phyloP scores from a whole-genome alignment of 768 basidiomycete species.

The Kwoniella sp. region DNA sequence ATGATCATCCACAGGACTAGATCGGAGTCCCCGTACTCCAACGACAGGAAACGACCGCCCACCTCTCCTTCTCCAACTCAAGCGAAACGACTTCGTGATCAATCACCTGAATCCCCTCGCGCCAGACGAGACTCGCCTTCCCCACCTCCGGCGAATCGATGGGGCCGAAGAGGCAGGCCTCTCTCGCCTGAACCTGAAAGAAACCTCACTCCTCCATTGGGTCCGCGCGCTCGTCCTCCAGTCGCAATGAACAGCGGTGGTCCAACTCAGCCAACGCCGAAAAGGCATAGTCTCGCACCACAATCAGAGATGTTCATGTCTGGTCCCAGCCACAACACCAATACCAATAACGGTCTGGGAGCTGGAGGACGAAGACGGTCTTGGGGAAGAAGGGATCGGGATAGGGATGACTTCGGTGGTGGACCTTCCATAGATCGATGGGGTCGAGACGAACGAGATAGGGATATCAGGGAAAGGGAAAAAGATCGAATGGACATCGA shows the following conservation, averaged over 20 bases:
- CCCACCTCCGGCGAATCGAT: constrained; percentile 11
- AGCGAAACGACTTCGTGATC: constrained; percentile 24
- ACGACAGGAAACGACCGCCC: constrained; percentile 24
- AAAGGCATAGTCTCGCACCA: constrained; percentile 11
- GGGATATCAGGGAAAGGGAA: not conserved
- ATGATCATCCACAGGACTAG: not conserved
- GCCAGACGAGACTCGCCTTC: constrained; percentile 10
- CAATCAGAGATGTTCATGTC: constrained; percentile 16
- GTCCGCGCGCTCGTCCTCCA: constrained; percentile 3
- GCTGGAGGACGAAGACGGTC: not conserved
- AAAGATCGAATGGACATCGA: not conserved
- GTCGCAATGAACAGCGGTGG: not conserved
- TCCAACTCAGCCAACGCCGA: not conserved
- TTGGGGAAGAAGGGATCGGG: constrained; percentile 2
- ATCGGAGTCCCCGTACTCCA: constrained; percentile 12
- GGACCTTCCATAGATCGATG: not conserved
- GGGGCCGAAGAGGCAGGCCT: constrained; percentile 4
- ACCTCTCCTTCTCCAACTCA: constrained; percentile 8
- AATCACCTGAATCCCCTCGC: constrained; percentile 2
- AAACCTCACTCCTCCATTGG: constrained; percentile 1
- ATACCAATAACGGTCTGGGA: not conserved
- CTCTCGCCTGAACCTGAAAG: constrained; percentile 7
- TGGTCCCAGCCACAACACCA: not conserved
- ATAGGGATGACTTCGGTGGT: not conserved
- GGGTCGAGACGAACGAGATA: not conserved